Evolutionary conservation across 352 stramenopile genomes (phyloP), one percentile per base, ranked within the genome.

Genomic region (Phytophthora pseudosyringae): DNA sequence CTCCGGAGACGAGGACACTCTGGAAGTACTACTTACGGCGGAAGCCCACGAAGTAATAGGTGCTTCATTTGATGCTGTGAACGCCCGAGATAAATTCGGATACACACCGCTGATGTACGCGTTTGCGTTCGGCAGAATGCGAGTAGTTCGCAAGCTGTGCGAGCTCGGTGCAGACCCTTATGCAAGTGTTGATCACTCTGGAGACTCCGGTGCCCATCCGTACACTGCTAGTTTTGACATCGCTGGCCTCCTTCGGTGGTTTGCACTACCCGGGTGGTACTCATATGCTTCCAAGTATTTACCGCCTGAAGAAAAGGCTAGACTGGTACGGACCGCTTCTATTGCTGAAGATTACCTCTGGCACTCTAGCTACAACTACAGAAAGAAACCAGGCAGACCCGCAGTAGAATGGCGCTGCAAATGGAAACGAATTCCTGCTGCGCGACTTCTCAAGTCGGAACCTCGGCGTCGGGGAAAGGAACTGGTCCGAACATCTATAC

Each of bases 241-340:
- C n/a, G 58, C 60, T 16, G 69, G 61, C 9, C 55, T 93, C 0
- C 46, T 83, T 25, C 51, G 81, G 21, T 87, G 73, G 72, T 88
- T 88, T 41, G 78, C 73, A 4, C 63, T 90, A 9, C 84, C 84
- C 16, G 84, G 84, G 4, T 91, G 81, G 84, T 80, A 84, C 33
- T 69, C 77, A 0, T 83, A 71, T 46, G 65, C 64, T 16, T 65
- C 61, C 8, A 76, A 55, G 8, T 28, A 48, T 9, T 59, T 80
- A 9, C 59, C 63, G 6, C 18, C 18, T 5, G 35, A 48, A 26
- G 55, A 80, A 32, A 88, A 86, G 35, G 6, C 44, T 15, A 44
- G 47, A n/a, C n/a, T 87, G 8, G 72, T 75, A 4, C 25, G 8
- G 4, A n/a, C 59, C 3, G 33, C 50, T 12, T 56, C 66, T 9